A percentile compares a stretch with the other conserved stretches of the same genome.
These are phyloP conservation scores for Plasmodium fragile DNA, from an alignment of 169 alveolate species.

Conservation along the genomic window DNA sequence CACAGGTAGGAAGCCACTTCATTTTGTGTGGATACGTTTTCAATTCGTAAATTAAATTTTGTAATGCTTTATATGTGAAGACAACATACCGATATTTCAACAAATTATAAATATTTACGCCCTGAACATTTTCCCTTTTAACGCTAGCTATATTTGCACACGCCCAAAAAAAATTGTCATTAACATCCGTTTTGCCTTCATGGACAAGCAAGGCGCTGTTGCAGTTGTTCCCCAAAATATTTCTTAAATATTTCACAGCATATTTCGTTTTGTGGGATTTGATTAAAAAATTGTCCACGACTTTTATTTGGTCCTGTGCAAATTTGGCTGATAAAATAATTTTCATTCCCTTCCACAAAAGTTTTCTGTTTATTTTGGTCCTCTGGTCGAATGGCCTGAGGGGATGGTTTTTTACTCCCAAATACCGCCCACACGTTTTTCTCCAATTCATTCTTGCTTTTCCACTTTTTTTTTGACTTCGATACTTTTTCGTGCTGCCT, in stretches of 20 bases:
- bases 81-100: conserved; percentile 88
- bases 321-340: conserved; percentile 88
- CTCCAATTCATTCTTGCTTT: conserved; percentile 91
- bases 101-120: conserved; percentile 86
- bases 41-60: conserved; percentile 84
- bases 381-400: conserved; percentile 88
- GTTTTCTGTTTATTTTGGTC: conserved; percentile 82
- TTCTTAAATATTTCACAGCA: conserved; percentile 84
- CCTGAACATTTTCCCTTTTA: conserved; percentile 88
- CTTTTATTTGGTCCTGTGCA: conserved; percentile 89
- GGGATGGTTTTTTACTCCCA: conserved; percentile 90
- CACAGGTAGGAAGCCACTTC: conserved; percentile 88
- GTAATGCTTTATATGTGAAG: conserved; percentile 88
- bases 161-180: conserved; percentile 91
- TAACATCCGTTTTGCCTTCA: conserved; percentile 87
- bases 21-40: conserved; percentile 86
- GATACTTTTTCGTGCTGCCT: conserved; percentile 85
- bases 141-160: conserved; percentile 91
- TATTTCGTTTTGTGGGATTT: conserved; percentile 89
- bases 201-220: conserved; percentile 89
- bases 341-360: conserved; percentile 87
- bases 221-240: conserved; percentile 87
- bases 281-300: conserved; percentile 88
- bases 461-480: conserved; percentile 88
- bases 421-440: conserved; percentile 89